These are phyloP conservation scores for Colletotrichum filicis DNA, from an alignment of 2,329 filamentous ascomycete species.

Conservation along the genomic window DNA sequence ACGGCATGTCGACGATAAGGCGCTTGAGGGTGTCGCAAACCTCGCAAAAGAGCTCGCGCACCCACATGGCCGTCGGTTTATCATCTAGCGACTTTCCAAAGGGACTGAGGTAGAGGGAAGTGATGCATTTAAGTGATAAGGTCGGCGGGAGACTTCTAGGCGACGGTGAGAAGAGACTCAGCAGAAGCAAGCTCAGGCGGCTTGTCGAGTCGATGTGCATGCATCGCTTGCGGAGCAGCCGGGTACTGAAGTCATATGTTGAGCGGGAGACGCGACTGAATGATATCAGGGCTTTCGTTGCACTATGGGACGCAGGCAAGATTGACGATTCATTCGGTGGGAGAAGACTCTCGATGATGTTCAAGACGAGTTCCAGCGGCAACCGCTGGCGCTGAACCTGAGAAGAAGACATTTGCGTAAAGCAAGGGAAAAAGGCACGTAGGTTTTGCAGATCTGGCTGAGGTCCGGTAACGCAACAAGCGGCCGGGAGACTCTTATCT, in stretches of 20 bases:
- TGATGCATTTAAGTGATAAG: conserved; percentile 47
- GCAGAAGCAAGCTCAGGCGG: conserved; percentile 47
- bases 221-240: conserved; percentile 56
- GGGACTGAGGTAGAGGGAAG: conserved; percentile 54
- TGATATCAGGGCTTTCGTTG: conserved; percentile 55
- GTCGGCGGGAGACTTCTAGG: not conserved
- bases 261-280: conserved; percentile 55
- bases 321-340: conserved; percentile 44
- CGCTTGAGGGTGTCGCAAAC: conserved; percentile 52
- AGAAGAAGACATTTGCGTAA: not conserved
- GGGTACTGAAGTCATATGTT: conserved; percentile 52
- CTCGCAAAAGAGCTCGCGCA: conserved; percentile 54
- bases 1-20: conserved; percentile 60
- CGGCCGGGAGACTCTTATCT: not conserved
- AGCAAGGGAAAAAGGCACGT: not conserved
- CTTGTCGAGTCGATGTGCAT: conserved; percentile 53
- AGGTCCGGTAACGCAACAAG: not conserved
- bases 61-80: conserved; percentile 50
- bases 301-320: conserved; percentile 50
- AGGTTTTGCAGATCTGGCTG: not conserved
- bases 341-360: conserved; percentile 48
- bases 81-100: conserved; percentile 51
- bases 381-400: conserved; percentile 34
- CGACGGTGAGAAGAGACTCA: conserved; percentile 41
- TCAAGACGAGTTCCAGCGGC: conserved; percentile 48